Evolutionary conservation across 805 yeast genomes (phyloP).

Genomic region (Ogataea ganodermae): DNA sequence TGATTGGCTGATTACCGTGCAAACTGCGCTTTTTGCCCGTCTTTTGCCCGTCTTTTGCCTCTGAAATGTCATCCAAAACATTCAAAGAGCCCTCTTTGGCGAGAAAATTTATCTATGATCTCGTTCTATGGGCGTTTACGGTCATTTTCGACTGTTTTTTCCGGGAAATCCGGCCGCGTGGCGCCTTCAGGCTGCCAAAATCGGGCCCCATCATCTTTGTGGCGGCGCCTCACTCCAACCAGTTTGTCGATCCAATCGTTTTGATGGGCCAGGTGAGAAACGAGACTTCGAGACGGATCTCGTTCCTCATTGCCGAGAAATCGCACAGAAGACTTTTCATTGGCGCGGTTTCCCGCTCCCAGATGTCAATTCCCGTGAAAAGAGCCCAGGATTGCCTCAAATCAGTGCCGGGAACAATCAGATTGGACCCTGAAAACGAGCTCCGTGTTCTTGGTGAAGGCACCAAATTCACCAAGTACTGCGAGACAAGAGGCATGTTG

Average conservation of each 20-base stretch:
- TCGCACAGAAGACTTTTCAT: conserved; percentile 54
- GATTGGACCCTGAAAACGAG: conserved; percentile 47
- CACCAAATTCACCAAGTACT: conserved; percentile 65
- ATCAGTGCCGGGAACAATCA: conserved; percentile 67
- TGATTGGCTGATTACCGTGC: background rate
- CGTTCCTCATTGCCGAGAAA: conserved; percentile 56
- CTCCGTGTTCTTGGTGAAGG: conserved; percentile 58
- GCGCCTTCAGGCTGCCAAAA: conserved; percentile 62
- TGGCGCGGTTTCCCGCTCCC: conserved; percentile 74
- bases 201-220: conserved; percentile 73
- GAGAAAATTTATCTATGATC: conserved; percentile 49
- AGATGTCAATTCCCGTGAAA: conserved; percentile 85
- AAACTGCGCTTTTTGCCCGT: background rate
- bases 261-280: conserved; percentile 75
- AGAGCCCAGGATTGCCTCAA: conserved; percentile 86
- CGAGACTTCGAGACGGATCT: conserved; percentile 48
- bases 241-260: conserved; percentile 75
- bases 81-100: conserved; percentile 42
- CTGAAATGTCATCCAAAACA: background rate
- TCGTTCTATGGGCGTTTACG: conserved; percentile 50
- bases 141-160: conserved; percentile 61
- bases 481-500: conserved; percentile 64
- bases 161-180: conserved; percentile 72
- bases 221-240: conserved; percentile 86
- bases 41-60: background rate